Conservation (phyloP, 768 basidiomycete genomes). For the Boletus huronensis region DNA sequence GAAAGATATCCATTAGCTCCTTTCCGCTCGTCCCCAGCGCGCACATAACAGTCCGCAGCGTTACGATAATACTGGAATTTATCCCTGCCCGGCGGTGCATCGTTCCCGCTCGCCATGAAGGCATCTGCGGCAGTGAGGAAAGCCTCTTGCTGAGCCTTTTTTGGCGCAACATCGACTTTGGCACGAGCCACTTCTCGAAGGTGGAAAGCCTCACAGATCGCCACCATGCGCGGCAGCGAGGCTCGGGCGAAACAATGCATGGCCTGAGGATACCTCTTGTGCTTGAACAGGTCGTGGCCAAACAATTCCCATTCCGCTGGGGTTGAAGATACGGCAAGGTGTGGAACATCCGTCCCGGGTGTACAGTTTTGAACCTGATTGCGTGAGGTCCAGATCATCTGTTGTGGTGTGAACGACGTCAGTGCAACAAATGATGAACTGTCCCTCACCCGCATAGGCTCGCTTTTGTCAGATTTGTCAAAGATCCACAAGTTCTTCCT, state of each 20-base stretch:
- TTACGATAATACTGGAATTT: slow-evolving; percentile 37
- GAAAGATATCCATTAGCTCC: slow-evolving; percentile 46
- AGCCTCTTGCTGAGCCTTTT: slow-evolving; percentile 30
- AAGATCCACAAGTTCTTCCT: slow-evolving; percentile 69
- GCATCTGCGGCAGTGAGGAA: slow-evolving; percentile 47
- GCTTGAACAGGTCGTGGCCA: slow-evolving; percentile 38
- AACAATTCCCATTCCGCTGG: slow-evolving; percentile 43
- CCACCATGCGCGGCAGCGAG: slow-evolving; percentile 37
- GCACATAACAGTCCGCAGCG: slow-evolving; percentile 47
- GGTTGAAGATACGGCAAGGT: slow-evolving; percentile 52
- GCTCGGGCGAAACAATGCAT: slow-evolving; percentile 54
- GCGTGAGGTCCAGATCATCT: slow-evolving; percentile 52
- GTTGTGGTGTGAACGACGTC: background rate
- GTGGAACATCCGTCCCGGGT: slow-evolving; percentile 47
- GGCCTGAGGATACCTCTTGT: slow-evolving; percentile 46
- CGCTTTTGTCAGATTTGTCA: slow-evolving; percentile 53
- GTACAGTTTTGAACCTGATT: slow-evolving; percentile 47
- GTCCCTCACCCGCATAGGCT: slow-evolving; percentile 50
- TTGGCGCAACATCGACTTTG: slow-evolving; percentile 24
- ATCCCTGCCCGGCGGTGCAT: slow-evolving; percentile 27
- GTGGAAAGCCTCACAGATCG: slow-evolving; percentile 50
- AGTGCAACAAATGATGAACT: background rate
- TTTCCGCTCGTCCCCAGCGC: slow-evolving; percentile 34
- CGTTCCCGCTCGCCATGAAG: slow-evolving; percentile 42
- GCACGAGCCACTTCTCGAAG: slow-evolving; percentile 49